phyloP scores from a whole-genome alignment of 768 basidiomycete species.

The Boletus tomentosulus region DNA sequence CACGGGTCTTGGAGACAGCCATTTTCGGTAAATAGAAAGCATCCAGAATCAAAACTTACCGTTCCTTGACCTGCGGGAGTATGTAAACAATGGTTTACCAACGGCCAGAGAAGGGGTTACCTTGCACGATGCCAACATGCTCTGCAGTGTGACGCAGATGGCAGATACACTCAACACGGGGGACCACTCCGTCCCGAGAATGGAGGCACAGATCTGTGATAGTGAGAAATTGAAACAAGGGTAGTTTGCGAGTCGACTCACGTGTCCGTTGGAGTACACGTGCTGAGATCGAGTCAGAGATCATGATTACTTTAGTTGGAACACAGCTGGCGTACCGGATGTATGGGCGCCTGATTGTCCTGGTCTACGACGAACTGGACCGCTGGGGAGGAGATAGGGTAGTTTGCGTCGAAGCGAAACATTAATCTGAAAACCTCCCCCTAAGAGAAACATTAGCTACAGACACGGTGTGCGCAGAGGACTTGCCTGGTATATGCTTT shows the following conservation, averaged over 20 bases:
- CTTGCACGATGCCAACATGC: slow-evolving; percentile 92
- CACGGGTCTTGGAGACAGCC: slow-evolving; percentile 48
- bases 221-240: slow-evolving; percentile 14
- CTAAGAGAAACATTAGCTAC: slow-evolving; percentile 36
- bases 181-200: slow-evolving; percentile 87
- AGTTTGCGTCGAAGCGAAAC: slow-evolving; percentile 77
- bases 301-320: not conserved
- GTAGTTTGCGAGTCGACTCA: slow-evolving; percentile 31
- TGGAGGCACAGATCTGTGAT: slow-evolving; percentile 79
- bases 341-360: slow-evolving; percentile 62
- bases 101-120: slow-evolving; percentile 33
- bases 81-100: not conserved
- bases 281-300: slow-evolving; percentile 45
- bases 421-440: slow-evolving; percentile 73
- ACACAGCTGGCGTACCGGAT: slow-evolving; percentile 55
- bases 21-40: slow-evolving; percentile 5
- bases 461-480: not conserved
- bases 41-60: slow-evolving; percentile 38
- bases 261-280: slow-evolving; percentile 85
- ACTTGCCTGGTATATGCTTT: slow-evolving; percentile 68
- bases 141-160: slow-evolving; percentile 83
- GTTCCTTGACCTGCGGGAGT: slow-evolving; percentile 50
- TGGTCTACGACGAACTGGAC: slow-evolving; percentile 79
- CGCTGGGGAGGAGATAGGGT: slow-evolving; percentile 85
- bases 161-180: slow-evolving; percentile 81